phyloP scores from a whole-genome alignment of 1,284 basidiomycete genomes.

The Fistulina hepatica region DNA sequence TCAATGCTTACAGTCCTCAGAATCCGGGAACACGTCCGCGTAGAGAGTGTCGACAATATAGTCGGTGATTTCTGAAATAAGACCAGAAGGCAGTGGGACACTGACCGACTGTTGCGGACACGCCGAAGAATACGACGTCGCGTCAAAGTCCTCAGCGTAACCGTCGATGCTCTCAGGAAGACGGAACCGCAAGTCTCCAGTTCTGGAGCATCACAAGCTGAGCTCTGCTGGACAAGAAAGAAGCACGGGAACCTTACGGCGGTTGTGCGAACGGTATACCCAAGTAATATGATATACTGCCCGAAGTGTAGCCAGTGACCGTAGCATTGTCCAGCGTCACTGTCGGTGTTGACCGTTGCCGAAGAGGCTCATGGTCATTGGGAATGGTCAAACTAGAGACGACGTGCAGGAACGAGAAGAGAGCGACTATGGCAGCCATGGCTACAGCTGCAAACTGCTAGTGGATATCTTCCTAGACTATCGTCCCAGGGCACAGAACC shows the following conservation, averaged over 20 bases:
- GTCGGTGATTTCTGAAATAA: slow-evolving; percentile 26
- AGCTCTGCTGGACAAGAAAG: background rate
- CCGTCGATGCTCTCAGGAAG: slow-evolving; percentile 32
- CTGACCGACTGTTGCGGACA: slow-evolving; percentile 38
- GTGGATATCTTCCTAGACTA: no score
- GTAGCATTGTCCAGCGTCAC: slow-evolving; percentile 31
- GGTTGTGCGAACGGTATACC: slow-evolving; percentile 44
- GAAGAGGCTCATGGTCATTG: no score
- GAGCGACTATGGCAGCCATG: no score
- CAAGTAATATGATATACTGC: slow-evolving; percentile 28
- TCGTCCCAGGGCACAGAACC: no score
- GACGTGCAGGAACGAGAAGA: no score
- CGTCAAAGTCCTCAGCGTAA: slow-evolving; percentile 31
- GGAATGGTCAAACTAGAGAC: no score
- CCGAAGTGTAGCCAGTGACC: slow-evolving; percentile 25
- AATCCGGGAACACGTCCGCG: slow-evolving; percentile 25
- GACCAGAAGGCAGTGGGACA: slow-evolving; percentile 24
- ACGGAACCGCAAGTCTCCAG: slow-evolving; percentile 37
- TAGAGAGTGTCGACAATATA: slow-evolving; percentile 27
- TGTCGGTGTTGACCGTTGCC: slow-evolving; percentile 21
- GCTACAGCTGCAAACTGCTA: no score
- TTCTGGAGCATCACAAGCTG: slow-evolving; percentile 19
- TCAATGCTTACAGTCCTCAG: slow-evolving; percentile 36
- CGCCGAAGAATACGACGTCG: slow-evolving; percentile 32
- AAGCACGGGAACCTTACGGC: slow-evolving; percentile 24